phyloP scores from a whole-genome alignment of 805 yeast genomes.

The Vanderwaltozyma tropicalis region DNA sequence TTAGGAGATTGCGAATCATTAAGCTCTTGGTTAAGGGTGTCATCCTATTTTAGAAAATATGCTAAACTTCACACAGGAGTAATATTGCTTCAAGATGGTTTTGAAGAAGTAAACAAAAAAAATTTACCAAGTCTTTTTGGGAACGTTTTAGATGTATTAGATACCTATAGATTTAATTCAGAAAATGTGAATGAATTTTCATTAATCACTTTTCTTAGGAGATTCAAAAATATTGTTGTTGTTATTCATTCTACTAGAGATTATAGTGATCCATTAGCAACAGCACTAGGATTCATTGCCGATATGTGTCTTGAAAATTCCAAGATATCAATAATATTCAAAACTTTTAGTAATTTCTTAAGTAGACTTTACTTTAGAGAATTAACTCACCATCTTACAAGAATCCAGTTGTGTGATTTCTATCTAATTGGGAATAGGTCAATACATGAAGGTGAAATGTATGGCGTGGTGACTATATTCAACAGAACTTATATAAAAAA shows the following conservation, averaged over 20 bases:
- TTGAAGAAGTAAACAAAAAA: not conserved
- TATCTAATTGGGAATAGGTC: constrained; percentile 15
- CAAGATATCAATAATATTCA: constrained; percentile 16
- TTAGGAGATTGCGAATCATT: constrained; percentile 17
- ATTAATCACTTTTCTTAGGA: constrained; percentile 6
- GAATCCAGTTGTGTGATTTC: constrained; percentile 16
- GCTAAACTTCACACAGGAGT: constrained; percentile 16
- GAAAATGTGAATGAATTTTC: constrained; percentile 6
- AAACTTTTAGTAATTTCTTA: constrained; percentile 15
- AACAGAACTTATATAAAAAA: constrained; percentile 16
- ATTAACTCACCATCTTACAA: constrained; percentile 5
- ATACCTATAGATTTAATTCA: constrained; percentile 8
- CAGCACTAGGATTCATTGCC: constrained; percentile 8
- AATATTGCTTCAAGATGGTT: constrained; percentile 14
- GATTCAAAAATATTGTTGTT: constrained; percentile 11
- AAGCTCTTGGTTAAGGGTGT: constrained; percentile 17
- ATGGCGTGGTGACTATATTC: constrained; percentile 19
- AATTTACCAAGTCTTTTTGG: constrained; percentile 9
- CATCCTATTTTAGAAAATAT: constrained; percentile 6
- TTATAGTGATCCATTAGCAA: constrained; percentile 16
- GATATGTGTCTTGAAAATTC: constrained; percentile 4
- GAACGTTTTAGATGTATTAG: constrained; percentile 7
- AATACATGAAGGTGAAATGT: constrained; percentile 6
- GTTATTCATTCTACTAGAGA: constrained; percentile 15
- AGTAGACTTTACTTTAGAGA: constrained; percentile 22